Conservation (phyloP, 306 rosid genomes). For the Cicer arietinum region DNA sequence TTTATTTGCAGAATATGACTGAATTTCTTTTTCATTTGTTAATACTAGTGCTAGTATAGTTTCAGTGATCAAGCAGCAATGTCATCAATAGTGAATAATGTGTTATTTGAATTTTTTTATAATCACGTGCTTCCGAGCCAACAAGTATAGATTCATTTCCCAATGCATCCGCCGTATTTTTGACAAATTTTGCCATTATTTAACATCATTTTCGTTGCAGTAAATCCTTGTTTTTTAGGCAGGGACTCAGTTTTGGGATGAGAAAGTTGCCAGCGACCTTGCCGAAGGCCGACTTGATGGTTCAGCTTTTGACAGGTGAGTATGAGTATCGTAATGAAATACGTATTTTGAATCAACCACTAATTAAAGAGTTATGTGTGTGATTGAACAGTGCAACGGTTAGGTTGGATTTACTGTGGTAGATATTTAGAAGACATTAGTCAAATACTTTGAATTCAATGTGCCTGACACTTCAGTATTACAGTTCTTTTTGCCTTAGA, state of each 20-base stretch:
- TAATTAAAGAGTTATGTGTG: conserved; percentile 16
- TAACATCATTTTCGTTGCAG: conserved; percentile 35
- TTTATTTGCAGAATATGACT: background rate
- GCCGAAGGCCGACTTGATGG: conserved; percentile 89
- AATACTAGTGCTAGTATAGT: conserved; percentile 1
- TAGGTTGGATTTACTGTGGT: conserved; percentile 27
- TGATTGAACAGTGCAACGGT: conserved; percentile 11
- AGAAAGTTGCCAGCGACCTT: conserved; percentile 85
- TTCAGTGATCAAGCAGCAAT: conserved; percentile 23
- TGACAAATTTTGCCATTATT: conserved; percentile 26
- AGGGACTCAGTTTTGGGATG: conserved; percentile 99
- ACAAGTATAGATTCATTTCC: conserved; percentile 26
- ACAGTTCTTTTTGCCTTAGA: background rate
- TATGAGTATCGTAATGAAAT: conserved; percentile 12
- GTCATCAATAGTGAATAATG: conserved; percentile 4
- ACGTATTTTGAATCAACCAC: conserved; percentile 26
- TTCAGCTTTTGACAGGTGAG: conserved; percentile 86
- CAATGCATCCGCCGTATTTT: background rate
- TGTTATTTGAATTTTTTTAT: conserved; percentile 1
- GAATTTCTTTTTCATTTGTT: conserved; percentile 25
- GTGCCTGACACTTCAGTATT: background rate
- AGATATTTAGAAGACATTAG: conserved; percentile 12
- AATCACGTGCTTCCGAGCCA: background rate
- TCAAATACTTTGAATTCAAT: conserved; percentile 13
- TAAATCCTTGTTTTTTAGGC: conserved; percentile 63